Evolutionary conservation across 768 basidiomycete genomes (phyloP).

Genomic region (Gloeostereum incarnatum): DNA sequence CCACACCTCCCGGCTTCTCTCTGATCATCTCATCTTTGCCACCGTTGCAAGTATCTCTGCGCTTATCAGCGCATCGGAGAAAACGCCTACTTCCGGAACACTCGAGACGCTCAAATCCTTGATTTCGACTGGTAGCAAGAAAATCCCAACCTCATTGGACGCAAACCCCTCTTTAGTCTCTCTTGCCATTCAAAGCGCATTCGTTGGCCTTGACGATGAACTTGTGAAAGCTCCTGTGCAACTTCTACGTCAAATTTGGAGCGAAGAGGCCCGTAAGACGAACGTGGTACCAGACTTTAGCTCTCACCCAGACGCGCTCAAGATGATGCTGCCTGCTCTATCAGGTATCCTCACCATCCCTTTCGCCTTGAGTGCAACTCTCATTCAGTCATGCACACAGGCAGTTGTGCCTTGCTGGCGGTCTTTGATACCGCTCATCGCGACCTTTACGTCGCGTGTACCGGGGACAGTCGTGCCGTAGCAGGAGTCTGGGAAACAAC

Average conservation of each 20-base stretch:
- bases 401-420: conserved; percentile 87
- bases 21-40: conserved; percentile 76
- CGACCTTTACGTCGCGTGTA: conserved; percentile 83
- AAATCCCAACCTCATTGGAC: too few species aligned
- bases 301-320: conserved; percentile 58
- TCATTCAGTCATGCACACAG: conserved; percentile 24
- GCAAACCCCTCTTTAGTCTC: conserved; percentile 46
- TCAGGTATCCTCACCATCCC: conserved; percentile 44
- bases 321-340: conserved; percentile 76
- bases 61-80: background rate
- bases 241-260: conserved; percentile 51
- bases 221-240: conserved; percentile 72
- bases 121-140: too few species aligned
- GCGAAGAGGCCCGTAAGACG: conserved; percentile 38
- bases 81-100: background rate
- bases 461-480: conserved; percentile 93
- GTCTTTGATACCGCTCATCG: conserved; percentile 77
- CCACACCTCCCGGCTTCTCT: conserved; percentile 78
- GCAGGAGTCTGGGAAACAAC: conserved; percentile 84
- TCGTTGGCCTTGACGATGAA: conserved; percentile 76
- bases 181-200: conserved; percentile 67
- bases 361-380: conserved; percentile 4
- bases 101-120: conserved; percentile 1
- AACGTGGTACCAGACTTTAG: conserved; percentile 55
- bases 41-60: conserved; percentile 65